Conservation (phyloP, 108 stramenopile genomes). For the Tribonema minus region DNA sequence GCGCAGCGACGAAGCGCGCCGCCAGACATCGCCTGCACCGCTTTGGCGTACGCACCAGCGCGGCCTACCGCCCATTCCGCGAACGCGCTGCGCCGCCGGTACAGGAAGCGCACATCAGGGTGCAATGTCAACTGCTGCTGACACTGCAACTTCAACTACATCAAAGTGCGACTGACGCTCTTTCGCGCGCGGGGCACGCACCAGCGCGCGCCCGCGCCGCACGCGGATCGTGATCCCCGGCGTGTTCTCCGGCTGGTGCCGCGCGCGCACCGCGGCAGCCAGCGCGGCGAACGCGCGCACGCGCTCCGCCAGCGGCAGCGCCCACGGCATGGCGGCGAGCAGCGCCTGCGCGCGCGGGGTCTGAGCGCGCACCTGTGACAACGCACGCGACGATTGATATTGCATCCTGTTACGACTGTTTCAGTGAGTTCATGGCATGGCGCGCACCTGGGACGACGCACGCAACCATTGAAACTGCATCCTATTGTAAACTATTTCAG, state of each 20-base stretch:
- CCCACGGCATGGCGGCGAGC: conserved; percentile 22
- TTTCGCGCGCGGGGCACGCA: no score
- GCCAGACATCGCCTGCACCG: no score
- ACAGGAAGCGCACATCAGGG: no score
- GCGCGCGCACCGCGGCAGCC: neutral
- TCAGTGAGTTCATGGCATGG: neutral
- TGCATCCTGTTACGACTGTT: neutral
- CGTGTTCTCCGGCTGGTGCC: conserved; percentile 21
- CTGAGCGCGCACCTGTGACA: neutral
- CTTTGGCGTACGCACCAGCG: no score
- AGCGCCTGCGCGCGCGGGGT: conserved; percentile 9
- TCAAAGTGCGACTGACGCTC: no score
- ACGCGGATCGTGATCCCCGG: conserved; percentile 11
- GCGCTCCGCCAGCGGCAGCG: conserved; percentile 15
- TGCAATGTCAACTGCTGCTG: no score
- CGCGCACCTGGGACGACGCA: neutral
- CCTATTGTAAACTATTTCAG: neutral
- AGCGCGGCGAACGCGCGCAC: conserved; percentile 27
- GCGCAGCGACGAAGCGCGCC: no score
- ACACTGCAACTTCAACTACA: no score
- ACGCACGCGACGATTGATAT: neutral
- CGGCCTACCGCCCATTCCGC: no score
- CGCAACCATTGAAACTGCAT: neutral
- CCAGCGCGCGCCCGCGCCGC: neutral
- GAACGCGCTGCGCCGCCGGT: no score